These are phyloP conservation scores for Vanrija sp. DNA, from an alignment of 1,284 basidiomycete genomes.

Conservation along the genomic window DNA sequence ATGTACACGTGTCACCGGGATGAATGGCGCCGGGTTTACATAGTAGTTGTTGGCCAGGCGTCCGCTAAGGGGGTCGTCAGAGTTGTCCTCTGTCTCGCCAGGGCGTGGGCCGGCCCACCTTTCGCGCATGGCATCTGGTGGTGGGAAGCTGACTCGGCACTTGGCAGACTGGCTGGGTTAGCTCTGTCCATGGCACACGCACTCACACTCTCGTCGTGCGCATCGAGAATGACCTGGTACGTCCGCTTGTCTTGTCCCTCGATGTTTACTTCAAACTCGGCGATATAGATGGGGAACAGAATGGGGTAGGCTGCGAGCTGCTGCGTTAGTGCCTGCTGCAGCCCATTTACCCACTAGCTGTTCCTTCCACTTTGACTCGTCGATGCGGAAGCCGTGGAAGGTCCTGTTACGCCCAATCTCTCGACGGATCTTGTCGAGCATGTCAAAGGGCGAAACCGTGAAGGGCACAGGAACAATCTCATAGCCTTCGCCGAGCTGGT, in stretches of 20 bases:
- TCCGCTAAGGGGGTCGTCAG: slow-evolving; percentile 7
- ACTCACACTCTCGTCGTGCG: slow-evolving; percentile 34
- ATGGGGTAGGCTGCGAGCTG: slow-evolving; percentile 46
- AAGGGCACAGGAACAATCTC: slow-evolving; percentile 58
- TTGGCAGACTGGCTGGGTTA: slow-evolving; percentile 12
- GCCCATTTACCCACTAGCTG: slow-evolving; percentile 29
- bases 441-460: slow-evolving; percentile 37
- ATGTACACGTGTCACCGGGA: slow-evolving; percentile 25
- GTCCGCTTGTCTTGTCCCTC: slow-evolving; percentile 20
- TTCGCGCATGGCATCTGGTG: slow-evolving; percentile 27
- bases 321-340: neutral
- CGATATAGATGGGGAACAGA: slow-evolving; percentile 46
- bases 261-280: slow-evolving; percentile 36
- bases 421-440: slow-evolving; percentile 26
- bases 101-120: slow-evolving; percentile 10
- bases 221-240: slow-evolving; percentile 42
- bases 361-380: slow-evolving; percentile 32
- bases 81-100: neutral
- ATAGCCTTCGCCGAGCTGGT: slow-evolving; percentile 65
- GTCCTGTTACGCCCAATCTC: slow-evolving; percentile 17
- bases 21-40: slow-evolving; percentile 35
- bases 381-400: slow-evolving; percentile 24
- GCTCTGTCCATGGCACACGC: neutral
- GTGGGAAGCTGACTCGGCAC: slow-evolving; percentile 35
- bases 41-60: slow-evolving; percentile 32